A percentile compares a stretch with the other conserved stretches of the same genome.
phyloP scores from a whole-genome alignment of 225 moss, liverwort and hornwort genomes.

The Polytrichum formosum region DNA sequence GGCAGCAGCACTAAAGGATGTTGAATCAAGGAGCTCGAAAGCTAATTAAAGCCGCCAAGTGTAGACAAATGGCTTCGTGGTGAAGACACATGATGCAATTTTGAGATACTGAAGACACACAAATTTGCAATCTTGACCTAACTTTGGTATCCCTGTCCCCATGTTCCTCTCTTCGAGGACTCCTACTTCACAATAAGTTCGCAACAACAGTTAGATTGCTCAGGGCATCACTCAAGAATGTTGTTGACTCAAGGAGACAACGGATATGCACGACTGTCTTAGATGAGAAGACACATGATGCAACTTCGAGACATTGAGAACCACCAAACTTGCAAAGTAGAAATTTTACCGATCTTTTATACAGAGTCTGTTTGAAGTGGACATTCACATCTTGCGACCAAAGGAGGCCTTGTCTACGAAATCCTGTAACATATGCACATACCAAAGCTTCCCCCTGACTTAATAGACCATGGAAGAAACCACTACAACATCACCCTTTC shows the following conservation, averaged over 20 bases:
- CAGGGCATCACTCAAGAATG: background rate
- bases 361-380: too few relatives aligned
- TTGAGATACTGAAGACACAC: too few relatives aligned
- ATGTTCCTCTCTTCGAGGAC: slow-evolving; percentile 11
- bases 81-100: background rate
- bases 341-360: too few relatives aligned
- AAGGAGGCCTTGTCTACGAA: background rate
- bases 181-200: slow-evolving; percentile 15
- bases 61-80: too few relatives aligned
- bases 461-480: background rate
- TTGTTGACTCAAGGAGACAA: background rate
- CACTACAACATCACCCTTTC: background rate
- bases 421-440: slow-evolving; percentile 19
- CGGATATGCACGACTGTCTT: background rate
- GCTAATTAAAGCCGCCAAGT: too few relatives aligned
- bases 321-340: too few relatives aligned
- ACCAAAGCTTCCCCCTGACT: slow-evolving; percentile 18
- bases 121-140: too few relatives aligned
- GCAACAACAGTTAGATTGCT: background rate
- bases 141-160: background rate
- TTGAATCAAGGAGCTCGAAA: background rate
- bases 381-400: too few relatives aligned
- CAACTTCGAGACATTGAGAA: too few relatives aligned
- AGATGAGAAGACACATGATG: background rate
- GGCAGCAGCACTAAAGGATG: background rate